phyloP scores from a whole-genome alignment of 495 filamentous ascomycete species.

The Penicillium pulvis region DNA sequence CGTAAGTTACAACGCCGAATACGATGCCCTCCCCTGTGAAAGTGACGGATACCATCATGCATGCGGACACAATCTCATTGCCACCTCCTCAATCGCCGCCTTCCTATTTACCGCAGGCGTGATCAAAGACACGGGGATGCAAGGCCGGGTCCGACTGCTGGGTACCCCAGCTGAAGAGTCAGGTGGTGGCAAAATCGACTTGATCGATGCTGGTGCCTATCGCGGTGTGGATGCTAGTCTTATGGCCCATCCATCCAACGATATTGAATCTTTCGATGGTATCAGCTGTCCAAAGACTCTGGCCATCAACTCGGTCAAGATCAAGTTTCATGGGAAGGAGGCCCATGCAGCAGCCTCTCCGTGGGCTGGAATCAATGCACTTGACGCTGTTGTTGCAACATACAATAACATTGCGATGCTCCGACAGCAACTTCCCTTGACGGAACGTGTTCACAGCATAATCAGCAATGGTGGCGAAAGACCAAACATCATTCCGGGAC shows the following conservation, averaged over 20 bases:
- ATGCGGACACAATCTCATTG: constrained; percentile 24
- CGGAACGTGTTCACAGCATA: constrained; percentile 20
- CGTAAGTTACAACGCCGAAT: constrained; percentile 19
- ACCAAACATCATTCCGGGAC: constrained; percentile 58
- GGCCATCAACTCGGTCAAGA: constrained; percentile 11
- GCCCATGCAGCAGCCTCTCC: constrained; percentile 17
- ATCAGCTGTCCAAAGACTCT: constrained; percentile 3
- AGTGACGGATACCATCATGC: constrained; percentile 14
- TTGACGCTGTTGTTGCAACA: constrained; percentile 15
- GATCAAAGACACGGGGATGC: constrained; percentile 4
- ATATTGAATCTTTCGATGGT: background rate
- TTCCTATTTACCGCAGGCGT: constrained; percentile 7
- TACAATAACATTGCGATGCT: constrained; percentile 15
- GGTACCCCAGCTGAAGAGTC: constrained; percentile 21
- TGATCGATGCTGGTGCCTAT: constrained; percentile 18
- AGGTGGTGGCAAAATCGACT: constrained; percentile 17
- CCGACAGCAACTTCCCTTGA: constrained; percentile 16
- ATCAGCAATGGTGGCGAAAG: constrained; percentile 54
- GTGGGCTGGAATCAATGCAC: constrained; percentile 21
- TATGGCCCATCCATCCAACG: constrained; percentile 12
- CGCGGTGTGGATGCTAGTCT: constrained; percentile 13
- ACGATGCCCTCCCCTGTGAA: constrained; percentile 18
- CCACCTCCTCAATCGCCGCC: constrained; percentile 14
- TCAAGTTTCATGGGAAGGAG: constrained; percentile 15
- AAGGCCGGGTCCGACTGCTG: constrained; percentile 13